A percentile compares a stretch with the other conserved stretches of the same genome.
Conservation (phyloP, 495 filamentous ascomycete genomes). For the Xylaria cubensis region DNA sequence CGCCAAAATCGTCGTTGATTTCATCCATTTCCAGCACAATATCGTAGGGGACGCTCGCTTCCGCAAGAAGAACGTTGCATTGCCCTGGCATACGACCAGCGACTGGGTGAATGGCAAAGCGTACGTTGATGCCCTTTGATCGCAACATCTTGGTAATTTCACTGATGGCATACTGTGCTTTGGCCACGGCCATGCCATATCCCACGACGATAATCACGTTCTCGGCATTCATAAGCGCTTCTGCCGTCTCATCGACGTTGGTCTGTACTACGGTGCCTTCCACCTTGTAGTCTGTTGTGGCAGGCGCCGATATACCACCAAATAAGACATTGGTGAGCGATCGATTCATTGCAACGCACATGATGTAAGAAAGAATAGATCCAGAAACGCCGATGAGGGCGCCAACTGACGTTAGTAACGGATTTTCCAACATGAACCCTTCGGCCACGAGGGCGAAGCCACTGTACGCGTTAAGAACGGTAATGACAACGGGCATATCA, state of each 20-base stretch:
- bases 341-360: slow-evolving; percentile 86
- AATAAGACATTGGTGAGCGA: slow-evolving; percentile 82
- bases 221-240: slow-evolving; percentile 71
- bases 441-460: slow-evolving; percentile 85
- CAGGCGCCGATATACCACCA: slow-evolving; percentile 71
- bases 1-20: slow-evolving; percentile 84
- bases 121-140: slow-evolving; percentile 72
- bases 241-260: slow-evolving; percentile 75
- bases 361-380: slow-evolving; percentile 81
- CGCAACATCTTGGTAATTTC: slow-evolving; percentile 76
- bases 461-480: slow-evolving; percentile 83
- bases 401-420: slow-evolving; percentile 77
- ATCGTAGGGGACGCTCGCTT: slow-evolving; percentile 83
- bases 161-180: slow-evolving; percentile 83
- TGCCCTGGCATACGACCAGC: slow-evolving; percentile 87
- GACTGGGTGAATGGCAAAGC: slow-evolving; percentile 87
- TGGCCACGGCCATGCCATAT: slow-evolving; percentile 88
- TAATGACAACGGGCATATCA: slow-evolving; percentile 88
- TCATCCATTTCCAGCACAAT: slow-evolving; percentile 90
- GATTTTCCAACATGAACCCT: slow-evolving; percentile 86
- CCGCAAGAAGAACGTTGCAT: slow-evolving; percentile 83
- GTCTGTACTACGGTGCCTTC: slow-evolving; percentile 75
- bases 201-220: slow-evolving; percentile 84
- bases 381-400: slow-evolving; percentile 82
- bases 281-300: slow-evolving; percentile 69